A percentile compares a stretch with the other conserved stretches of the same genome.
These are phyloP conservation scores for Microsporum ferrugineum DNA, from an alignment of 2,329 filamentous ascomycete species.

Conservation along the genomic window DNA sequence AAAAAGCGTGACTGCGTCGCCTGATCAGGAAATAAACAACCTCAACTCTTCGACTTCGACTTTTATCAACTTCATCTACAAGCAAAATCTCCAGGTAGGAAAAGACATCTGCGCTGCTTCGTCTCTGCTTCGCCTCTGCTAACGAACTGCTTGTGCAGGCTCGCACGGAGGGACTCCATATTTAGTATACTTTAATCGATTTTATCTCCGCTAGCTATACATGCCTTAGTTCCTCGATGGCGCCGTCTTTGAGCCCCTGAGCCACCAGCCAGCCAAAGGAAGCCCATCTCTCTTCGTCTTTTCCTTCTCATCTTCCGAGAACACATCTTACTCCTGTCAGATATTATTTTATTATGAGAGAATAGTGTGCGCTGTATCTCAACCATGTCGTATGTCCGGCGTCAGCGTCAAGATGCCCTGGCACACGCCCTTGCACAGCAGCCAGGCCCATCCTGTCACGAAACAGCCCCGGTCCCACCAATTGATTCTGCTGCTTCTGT, in stretches of 20 bases:
- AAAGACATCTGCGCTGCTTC: background rate
- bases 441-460: conserved; percentile 3
- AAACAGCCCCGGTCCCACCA: conserved; percentile 3
- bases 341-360: background rate
- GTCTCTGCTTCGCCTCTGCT: background rate
- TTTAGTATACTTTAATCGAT: background rate
- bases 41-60: background rate
- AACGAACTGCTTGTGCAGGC: background rate
- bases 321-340: too few relatives aligned
- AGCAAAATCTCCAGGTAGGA: background rate
- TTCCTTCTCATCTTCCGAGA: too few relatives aligned
- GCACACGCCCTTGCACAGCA: conserved; percentile 4
- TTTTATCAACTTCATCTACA: background rate
- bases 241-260: conserved; percentile 1
- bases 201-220: background rate
- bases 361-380: background rate
- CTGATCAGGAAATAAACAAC: background rate
- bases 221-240: background rate
- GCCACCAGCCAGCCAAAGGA: background rate
- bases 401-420: conserved; percentile 4
- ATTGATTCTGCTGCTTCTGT: background rate
- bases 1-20: background rate
- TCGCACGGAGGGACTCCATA: background rate
- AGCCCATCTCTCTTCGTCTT: background rate
- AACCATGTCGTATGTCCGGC: conserved; percentile 3